phyloP scores from a whole-genome alignment of 2,329 filamentous ascomycete genomes.

The Paecilomyces sp. region DNA sequence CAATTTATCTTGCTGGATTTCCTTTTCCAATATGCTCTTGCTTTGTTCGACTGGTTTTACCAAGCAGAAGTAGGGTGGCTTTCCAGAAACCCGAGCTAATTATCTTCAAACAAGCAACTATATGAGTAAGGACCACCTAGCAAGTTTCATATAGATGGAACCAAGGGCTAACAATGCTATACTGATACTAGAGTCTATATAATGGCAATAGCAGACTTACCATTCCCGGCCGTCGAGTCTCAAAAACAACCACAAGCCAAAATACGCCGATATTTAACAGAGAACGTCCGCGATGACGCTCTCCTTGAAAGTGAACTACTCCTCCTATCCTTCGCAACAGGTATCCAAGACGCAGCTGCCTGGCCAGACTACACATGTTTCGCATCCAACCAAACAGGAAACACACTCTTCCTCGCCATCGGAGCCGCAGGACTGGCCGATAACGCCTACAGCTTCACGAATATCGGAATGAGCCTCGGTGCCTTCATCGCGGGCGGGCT shows the following conservation, averaged over 20 bases:
- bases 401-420: slow-evolving; percentile 55
- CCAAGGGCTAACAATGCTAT: background rate
- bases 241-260: background rate
- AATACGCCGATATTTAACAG: slow-evolving; percentile 4
- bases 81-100: background rate
- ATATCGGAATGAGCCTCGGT: slow-evolving; percentile 50
- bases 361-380: slow-evolving; percentile 58
- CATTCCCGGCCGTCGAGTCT: background rate
- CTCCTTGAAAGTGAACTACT: slow-evolving; percentile 29
- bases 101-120: background rate
- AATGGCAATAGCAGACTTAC: background rate
- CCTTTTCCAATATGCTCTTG: background rate
- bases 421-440: slow-evolving; percentile 42
- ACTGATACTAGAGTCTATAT: background rate
- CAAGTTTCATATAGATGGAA: background rate
- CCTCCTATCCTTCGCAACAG: slow-evolving; percentile 29
- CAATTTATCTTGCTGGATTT: background rate
- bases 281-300: slow-evolving; percentile 14
- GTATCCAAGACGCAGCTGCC: slow-evolving; percentile 50
- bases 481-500: slow-evolving; percentile 51
- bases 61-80: background rate
- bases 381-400: slow-evolving; percentile 59
- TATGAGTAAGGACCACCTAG: background rate
- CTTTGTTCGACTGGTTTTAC: background rate
- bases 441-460: slow-evolving; percentile 45